Conservation (phyloP, 257 asterid species). For the Gentiana straminea region DNA sequence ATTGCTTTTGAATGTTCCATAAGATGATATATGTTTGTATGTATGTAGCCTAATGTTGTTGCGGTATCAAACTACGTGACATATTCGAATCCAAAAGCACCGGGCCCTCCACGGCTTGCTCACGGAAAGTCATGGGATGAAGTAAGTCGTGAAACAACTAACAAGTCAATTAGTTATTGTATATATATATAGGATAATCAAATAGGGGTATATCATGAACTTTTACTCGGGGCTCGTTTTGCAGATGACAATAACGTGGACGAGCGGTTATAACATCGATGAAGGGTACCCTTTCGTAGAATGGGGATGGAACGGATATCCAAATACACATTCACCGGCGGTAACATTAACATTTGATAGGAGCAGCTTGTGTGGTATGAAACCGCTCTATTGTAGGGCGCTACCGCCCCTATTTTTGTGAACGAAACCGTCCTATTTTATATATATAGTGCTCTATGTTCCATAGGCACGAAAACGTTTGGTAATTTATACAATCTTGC, state of each 20-base stretch:
- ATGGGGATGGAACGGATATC: constrained; percentile 50
- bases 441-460: background rate
- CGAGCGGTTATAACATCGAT: constrained; percentile 72
- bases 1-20: background rate
- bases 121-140: constrained; percentile 85
- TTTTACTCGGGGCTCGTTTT: background rate
- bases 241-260: constrained; percentile 92
- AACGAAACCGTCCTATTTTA: no score
- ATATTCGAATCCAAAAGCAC: constrained; percentile 72
- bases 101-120: constrained; percentile 85
- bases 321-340: constrained; percentile 39
- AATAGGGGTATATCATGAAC: background rate
- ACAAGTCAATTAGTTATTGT: no score
- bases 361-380: constrained; percentile 80
- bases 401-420: no score
- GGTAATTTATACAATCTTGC: background rate
- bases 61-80: constrained; percentile 62
- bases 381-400: no score
- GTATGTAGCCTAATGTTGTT: constrained; percentile 55
- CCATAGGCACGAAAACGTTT: background rate
- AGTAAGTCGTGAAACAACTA: constrained; percentile 26
- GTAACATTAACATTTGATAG: constrained; percentile 69
- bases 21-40: no score
- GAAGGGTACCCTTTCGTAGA: constrained; percentile 72
- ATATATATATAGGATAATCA: no score